Percentiles rank a stretch among this genome's conserved stretches.
Conservation (phyloP, 1,139 yeast species). For the Suhomyces terraborum region DNA sequence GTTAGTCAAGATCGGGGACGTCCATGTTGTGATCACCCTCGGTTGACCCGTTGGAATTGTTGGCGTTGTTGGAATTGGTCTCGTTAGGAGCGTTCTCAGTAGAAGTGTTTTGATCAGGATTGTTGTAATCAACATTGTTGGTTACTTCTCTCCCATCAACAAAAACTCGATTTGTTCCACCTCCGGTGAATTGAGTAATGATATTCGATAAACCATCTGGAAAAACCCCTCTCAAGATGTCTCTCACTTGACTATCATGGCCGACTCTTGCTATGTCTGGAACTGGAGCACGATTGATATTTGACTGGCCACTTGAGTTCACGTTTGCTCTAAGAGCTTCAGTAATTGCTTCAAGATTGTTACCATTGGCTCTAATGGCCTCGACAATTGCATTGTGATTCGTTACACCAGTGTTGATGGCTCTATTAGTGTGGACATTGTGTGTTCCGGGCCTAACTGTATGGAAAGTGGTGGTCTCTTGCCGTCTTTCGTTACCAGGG, state of each 20-base stretch:
- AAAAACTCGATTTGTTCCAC: slow-evolving; percentile 14
- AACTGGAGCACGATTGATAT: neutral
- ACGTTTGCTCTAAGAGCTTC: slow-evolving; percentile 1
- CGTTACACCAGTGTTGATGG: neutral
- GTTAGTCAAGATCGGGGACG: slow-evolving; percentile 19
- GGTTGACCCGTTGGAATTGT: neutral
- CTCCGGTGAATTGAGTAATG: slow-evolving; percentile 17
- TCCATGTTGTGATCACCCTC: slow-evolving; percentile 12
- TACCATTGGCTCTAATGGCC: slow-evolving; percentile 2
- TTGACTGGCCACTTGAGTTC: neutral
- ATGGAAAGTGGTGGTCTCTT: neutral
- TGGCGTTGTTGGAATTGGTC: too few relatives aligned
- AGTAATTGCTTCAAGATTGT: slow-evolving; percentile 1
- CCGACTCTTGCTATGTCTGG: neutral
- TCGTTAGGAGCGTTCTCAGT: too few relatives aligned
- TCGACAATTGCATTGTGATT: slow-evolving; percentile 2
- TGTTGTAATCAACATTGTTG: neutral
- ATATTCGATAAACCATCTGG: slow-evolving; percentile 19
- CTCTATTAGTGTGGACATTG: neutral
- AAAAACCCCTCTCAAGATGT: slow-evolving; percentile 13
- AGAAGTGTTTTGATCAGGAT: neutral
- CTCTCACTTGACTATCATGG: slow-evolving; percentile 8
- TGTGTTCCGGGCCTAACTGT: neutral
- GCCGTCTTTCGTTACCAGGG: neutral
- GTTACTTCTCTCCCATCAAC: slow-evolving; percentile 17